A percentile compares a stretch with the other conserved stretches of the same genome.
Conservation (phyloP, 106 monocot genomes). For the Ottelia alismoides region DNA sequence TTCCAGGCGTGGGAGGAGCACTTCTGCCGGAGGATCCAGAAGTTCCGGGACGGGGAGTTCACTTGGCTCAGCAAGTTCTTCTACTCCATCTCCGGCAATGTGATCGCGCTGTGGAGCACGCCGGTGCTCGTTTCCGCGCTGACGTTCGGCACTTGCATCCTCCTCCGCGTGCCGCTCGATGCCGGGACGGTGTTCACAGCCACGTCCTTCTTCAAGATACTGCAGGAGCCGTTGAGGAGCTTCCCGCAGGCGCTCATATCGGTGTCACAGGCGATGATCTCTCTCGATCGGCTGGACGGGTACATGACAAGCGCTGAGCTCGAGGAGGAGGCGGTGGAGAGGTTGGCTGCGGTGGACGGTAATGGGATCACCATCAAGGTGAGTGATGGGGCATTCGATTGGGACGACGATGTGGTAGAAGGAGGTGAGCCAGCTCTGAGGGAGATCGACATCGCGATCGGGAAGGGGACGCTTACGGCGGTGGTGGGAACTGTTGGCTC, state of each 20-base stretch:
- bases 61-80: constrained; percentile 68
- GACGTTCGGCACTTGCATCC: constrained; percentile 64
- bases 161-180: constrained; percentile 37
- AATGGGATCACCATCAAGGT: constrained; percentile 52
- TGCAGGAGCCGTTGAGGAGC: constrained; percentile 76
- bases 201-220: constrained; percentile 75
- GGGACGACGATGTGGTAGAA: constrained; percentile 41
- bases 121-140: constrained; percentile 48
- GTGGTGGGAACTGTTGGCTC: constrained; percentile 91
- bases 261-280: constrained; percentile 76
- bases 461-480: constrained; percentile 70
- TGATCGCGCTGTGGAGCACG: constrained; percentile 70
- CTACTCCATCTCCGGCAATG: constrained; percentile 66
- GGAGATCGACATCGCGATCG: constrained; percentile 46
- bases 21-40: constrained; percentile 39
- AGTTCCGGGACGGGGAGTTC: constrained; percentile 46
- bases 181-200: constrained; percentile 87
- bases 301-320: constrained; percentile 79
- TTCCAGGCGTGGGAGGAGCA: constrained; percentile 94
- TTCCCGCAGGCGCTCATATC: constrained; percentile 90
- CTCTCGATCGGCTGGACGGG: constrained; percentile 54
- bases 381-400: constrained; percentile 34
- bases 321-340: constrained; percentile 55
- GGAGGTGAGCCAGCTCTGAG: constrained; percentile 22
- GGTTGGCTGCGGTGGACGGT: constrained; percentile 6